Evolutionary conservation across 2,329 filamentous ascomycete species (phyloP).

Genomic region (Verticillium nubilum): DNA sequence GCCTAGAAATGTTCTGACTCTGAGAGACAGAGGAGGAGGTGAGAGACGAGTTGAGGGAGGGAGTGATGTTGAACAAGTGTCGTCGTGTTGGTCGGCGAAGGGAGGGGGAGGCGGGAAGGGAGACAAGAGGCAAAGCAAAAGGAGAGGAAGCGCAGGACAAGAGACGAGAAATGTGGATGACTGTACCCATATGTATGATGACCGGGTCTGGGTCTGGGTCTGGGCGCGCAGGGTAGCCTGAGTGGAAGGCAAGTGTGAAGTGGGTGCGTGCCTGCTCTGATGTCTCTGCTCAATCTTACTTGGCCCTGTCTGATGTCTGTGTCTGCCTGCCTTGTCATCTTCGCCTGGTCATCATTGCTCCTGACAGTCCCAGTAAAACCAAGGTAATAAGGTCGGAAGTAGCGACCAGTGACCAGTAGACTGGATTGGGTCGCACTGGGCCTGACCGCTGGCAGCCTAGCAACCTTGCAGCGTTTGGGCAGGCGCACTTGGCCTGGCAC

Average conservation of each 20-base stretch:
- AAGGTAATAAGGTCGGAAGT: background rate
- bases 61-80: background rate
- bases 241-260: background rate
- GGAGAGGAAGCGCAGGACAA: background rate
- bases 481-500: background rate
- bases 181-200: slow-evolving; percentile 2
- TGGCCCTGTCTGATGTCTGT: background rate
- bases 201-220: background rate
- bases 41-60: background rate
- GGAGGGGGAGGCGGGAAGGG: background rate
- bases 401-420: background rate
- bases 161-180: background rate
- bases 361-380: background rate
- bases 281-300: background rate
- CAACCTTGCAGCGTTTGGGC: background rate
- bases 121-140: background rate
- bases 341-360: background rate
- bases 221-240: background rate
- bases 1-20: background rate
- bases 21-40: background rate
- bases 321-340: background rate
- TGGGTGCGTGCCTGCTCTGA: background rate
- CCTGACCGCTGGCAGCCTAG: background rate
- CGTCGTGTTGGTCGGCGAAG: background rate
- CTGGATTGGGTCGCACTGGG: background rate